Evolutionary conservation across 352 stramenopile genomes (phyloP).

Genomic region (Phytophthora litchii): DNA sequence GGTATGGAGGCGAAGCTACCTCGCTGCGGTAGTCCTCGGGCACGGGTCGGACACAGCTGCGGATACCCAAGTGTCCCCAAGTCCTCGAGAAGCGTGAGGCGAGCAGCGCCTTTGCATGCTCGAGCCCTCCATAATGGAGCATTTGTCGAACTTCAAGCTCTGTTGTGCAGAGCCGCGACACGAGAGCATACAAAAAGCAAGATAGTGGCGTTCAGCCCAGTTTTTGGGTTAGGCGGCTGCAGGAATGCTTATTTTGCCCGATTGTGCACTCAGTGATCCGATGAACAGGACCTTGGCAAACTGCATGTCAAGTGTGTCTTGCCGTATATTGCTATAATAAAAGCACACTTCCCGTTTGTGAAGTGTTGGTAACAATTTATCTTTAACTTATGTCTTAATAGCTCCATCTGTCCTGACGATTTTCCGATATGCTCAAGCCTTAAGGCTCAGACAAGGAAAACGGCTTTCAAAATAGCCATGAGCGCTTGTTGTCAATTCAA

Average conservation of each 20-base stretch:
- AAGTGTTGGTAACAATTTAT: too few relatives aligned
- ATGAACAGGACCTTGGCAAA: not conserved
- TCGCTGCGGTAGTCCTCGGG: not conserved
- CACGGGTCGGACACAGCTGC: too few relatives aligned
- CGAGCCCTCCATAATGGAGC: not conserved
- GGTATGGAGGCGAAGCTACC: not conserved
- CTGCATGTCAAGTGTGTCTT: not conserved
- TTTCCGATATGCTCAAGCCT: too few relatives aligned
- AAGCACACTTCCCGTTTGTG: too few relatives aligned
- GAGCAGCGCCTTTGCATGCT: not conserved
- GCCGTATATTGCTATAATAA: too few relatives aligned
- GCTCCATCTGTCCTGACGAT: too few relatives aligned
- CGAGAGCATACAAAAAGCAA: not conserved
- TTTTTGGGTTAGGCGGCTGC: not conserved
- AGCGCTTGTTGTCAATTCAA: too few relatives aligned
- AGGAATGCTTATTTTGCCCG: not conserved
- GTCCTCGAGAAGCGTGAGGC: not conserved
- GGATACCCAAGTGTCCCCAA: too few relatives aligned
- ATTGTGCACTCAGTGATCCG: not conserved
- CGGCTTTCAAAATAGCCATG: too few relatives aligned
- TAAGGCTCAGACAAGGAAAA: too few relatives aligned
- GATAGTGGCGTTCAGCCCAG: not conserved
- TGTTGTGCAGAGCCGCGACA: not conserved
- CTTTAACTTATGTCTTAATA: too few relatives aligned
- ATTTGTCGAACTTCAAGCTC: slow-evolving; percentile 3